A percentile compares a stretch with the other conserved stretches of the same genome.
phyloP scores from a whole-genome alignment of 495 filamentous ascomycete genomes.

The Hypomontagnella monticulosa region DNA sequence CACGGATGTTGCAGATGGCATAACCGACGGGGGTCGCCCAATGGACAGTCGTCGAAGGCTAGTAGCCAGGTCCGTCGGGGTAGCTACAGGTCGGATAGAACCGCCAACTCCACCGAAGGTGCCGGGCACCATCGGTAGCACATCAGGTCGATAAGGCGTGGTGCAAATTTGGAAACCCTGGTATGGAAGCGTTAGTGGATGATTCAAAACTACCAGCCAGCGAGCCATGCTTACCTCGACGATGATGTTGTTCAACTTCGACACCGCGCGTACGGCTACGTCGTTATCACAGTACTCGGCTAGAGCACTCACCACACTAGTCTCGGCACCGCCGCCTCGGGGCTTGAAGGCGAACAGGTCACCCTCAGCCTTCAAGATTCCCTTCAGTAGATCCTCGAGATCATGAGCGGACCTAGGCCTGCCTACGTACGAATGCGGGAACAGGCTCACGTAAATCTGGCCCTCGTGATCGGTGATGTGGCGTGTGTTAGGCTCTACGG shows the following conservation, averaged over 20 bases:
- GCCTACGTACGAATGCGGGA: slow-evolving; percentile 36
- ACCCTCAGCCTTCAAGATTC: slow-evolving; percentile 62
- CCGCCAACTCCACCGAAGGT: neutral
- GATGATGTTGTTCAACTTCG: slow-evolving; percentile 55
- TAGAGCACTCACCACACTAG: slow-evolving; percentile 52
- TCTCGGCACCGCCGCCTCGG: slow-evolving; percentile 44
- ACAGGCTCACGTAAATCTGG: slow-evolving; percentile 59
- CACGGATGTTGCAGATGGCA: slow-evolving; percentile 21
- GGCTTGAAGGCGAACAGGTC: slow-evolving; percentile 63
- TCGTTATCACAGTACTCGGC: slow-evolving; percentile 67
- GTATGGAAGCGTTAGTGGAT: slow-evolving; percentile 13
- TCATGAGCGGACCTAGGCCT: slow-evolving; percentile 34
- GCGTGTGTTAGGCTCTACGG: slow-evolving; percentile 38
- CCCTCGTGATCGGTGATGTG: slow-evolving; percentile 57
- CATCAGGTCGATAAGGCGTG: slow-evolving; percentile 39
- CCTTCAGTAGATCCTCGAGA: slow-evolving; percentile 57
- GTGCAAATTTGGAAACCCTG: slow-evolving; percentile 45
- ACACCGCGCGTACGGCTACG: slow-evolving; percentile 46
- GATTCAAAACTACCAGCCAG: neutral
- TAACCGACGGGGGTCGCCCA: slow-evolving; percentile 31
- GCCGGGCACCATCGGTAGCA: neutral
- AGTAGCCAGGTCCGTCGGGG: slow-evolving; percentile 28
- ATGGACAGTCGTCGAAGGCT: slow-evolving; percentile 43
- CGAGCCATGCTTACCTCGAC: slow-evolving; percentile 57
- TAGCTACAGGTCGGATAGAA: slow-evolving; percentile 8